Conservation (phyloP, 2,329 filamentous ascomycete genomes). For the Fusarium nanum region DNA sequence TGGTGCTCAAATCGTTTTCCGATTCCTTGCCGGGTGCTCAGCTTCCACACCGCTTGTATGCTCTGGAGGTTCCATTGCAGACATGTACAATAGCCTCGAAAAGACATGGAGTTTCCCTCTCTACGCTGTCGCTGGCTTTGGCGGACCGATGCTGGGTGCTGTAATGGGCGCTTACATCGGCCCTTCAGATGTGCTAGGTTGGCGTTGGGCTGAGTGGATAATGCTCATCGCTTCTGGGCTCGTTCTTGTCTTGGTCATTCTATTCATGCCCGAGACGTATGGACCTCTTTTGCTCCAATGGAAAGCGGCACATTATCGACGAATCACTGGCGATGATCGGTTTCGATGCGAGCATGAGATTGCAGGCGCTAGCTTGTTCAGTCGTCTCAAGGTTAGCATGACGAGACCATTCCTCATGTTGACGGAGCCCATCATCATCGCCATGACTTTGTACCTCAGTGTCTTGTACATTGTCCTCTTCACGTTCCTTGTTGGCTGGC, state of each 20-base stretch:
- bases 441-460: conserved; percentile 62
- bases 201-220: conserved; percentile 74
- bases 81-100: conserved; percentile 52
- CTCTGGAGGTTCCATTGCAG: conserved; percentile 57
- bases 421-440: conserved; percentile 54
- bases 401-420: conserved; percentile 56
- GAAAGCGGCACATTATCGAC: conserved; percentile 69
- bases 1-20: conserved; percentile 57
- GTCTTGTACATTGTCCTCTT: conserved; percentile 66
- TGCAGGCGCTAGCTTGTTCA: conserved; percentile 61
- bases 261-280: conserved; percentile 76
- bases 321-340: conserved; percentile 70
- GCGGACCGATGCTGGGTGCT: conserved; percentile 56
- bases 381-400: conserved; percentile 60
- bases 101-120: conserved; percentile 56
- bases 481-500: conserved; percentile 64
- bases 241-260: conserved; percentile 65
- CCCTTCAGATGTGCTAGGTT: conserved; percentile 62
- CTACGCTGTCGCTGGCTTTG: conserved; percentile 59
- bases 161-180: conserved; percentile 72
- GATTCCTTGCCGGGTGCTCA: conserved; percentile 60
- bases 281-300: conserved; percentile 64
- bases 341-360: conserved; percentile 74
- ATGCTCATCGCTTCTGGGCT: conserved; percentile 71
- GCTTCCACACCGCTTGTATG: conserved; percentile 59